A percentile compares a stretch with the other conserved stretches of the same genome.
These are phyloP conservation scores for Tricholoma furcatifolium DNA, from an alignment of 768 basidiomycete genomes.

Conservation along the genomic window DNA sequence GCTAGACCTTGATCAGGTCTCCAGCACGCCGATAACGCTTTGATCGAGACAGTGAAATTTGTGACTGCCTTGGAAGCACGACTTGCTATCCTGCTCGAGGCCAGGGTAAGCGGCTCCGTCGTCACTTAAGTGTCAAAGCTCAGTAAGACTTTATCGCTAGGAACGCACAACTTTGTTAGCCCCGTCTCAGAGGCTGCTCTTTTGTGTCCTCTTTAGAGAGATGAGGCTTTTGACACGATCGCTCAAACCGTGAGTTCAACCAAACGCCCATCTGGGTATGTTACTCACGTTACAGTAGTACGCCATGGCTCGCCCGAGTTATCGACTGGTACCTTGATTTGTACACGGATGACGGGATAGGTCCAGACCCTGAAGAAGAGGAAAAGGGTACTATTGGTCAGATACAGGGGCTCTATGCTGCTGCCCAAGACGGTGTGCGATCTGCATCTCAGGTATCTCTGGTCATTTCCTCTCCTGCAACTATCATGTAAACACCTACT, in stretches of 20 bases:
- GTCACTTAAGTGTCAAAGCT: background rate
- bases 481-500: conserved; percentile 10
- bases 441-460: conserved; percentile 41
- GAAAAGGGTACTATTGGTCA: conserved; percentile 38
- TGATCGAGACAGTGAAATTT: conserved; percentile 42
- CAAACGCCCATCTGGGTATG: background rate
- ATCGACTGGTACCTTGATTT: conserved; percentile 44
- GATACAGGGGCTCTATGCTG: conserved; percentile 48
- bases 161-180: conserved; percentile 53
- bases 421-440: conserved; percentile 47
- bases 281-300: conserved; percentile 24
- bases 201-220: conserved; percentile 62
- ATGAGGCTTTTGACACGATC: conserved; percentile 63
- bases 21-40: conserved; percentile 29
- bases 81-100: conserved; percentile 53
- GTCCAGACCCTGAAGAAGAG: conserved; percentile 43
- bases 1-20: background rate
- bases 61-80: conserved; percentile 55
- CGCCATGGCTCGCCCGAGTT: conserved; percentile 44
- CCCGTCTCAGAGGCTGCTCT: conserved; percentile 56
- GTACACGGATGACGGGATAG: conserved; percentile 33
- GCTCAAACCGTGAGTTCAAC: conserved; percentile 51
- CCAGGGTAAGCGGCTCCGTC: conserved; percentile 41
- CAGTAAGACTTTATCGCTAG: conserved; percentile 28
- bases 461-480: conserved; percentile 14